phyloP scores from a whole-genome alignment of 768 basidiomycete genomes.

The Leccinum truebloodii region DNA sequence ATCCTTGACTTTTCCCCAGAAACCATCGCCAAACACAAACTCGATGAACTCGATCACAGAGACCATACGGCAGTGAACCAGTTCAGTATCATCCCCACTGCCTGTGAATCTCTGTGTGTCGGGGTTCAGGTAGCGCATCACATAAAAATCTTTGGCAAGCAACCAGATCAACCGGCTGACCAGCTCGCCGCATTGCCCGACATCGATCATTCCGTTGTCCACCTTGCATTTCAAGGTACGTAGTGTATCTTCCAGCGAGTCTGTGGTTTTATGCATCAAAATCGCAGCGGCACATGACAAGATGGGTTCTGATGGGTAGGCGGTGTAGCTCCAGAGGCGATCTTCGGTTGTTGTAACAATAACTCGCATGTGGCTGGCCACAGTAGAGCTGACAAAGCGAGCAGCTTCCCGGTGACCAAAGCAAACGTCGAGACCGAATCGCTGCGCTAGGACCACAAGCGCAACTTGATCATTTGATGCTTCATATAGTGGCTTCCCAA shows the following conservation, averaged over 20 bases:
- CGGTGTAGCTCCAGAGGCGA: not conserved
- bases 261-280: not conserved
- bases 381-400: not conserved
- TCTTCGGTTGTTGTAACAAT: not conserved
- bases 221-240: not conserved
- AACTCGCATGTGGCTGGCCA: not conserved
- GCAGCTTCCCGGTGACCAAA: not conserved
- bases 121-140: not conserved
- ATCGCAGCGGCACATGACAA: not conserved
- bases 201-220: not conserved
- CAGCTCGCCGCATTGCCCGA: constrained; percentile 8
- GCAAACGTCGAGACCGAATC: not conserved
- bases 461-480: not conserved
- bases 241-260: not conserved
- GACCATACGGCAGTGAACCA: not conserved
- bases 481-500: not conserved
- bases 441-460: constrained; percentile 6
- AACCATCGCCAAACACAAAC: constrained; percentile 1
- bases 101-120: not conserved
- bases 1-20: not conserved
- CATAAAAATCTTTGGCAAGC: not conserved
- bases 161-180: constrained; percentile 5
- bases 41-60: not conserved
- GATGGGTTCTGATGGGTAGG: not conserved
- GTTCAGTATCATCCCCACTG: not conserved